phyloP scores from a whole-genome alignment of 2,329 filamentous ascomycete species.

The Ascochyta clinopodiicola region DNA sequence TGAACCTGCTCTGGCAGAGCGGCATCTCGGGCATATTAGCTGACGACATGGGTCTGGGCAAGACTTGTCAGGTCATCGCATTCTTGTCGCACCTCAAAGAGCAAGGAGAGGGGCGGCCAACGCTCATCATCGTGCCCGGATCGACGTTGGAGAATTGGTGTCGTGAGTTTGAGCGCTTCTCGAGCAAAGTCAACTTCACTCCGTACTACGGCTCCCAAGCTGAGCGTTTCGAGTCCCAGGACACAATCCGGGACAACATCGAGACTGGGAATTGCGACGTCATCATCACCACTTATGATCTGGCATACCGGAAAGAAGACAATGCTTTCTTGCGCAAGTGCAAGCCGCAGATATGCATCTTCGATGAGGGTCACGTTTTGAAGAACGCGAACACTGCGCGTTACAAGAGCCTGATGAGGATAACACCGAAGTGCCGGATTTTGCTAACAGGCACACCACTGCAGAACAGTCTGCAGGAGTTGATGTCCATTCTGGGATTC shows the following conservation, averaged over 20 bases:
- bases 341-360: constrained; percentile 70
- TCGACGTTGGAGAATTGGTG: constrained; percentile 97
- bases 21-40: constrained; percentile 88
- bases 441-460: constrained; percentile 90
- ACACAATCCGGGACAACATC: constrained; percentile 68
- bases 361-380: constrained; percentile 92
- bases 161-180: constrained; percentile 86
- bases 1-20: constrained; percentile 80
- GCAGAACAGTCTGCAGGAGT: constrained; percentile 92
- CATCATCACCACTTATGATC: constrained; percentile 75
- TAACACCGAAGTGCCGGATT: constrained; percentile 82
- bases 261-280: constrained; percentile 66
- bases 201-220: constrained; percentile 75
- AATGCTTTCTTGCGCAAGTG: constrained; percentile 67
- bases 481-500: constrained; percentile 90
- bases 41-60: constrained; percentile 94
- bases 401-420: constrained; percentile 79
- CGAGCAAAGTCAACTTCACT: constrained; percentile 74
- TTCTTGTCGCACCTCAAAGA: constrained; percentile 85
- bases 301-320: constrained; percentile 66
- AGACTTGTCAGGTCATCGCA: constrained; percentile 95
- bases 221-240: constrained; percentile 71
- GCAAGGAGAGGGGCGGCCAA: constrained; percentile 70
- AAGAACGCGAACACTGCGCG: constrained; percentile 86
- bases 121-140: constrained; percentile 88